Base-by-base conservation (phyloP, 495 filamentous ascomycete species). In the Aspergillus sclerotiicarbonarius region DNA sequence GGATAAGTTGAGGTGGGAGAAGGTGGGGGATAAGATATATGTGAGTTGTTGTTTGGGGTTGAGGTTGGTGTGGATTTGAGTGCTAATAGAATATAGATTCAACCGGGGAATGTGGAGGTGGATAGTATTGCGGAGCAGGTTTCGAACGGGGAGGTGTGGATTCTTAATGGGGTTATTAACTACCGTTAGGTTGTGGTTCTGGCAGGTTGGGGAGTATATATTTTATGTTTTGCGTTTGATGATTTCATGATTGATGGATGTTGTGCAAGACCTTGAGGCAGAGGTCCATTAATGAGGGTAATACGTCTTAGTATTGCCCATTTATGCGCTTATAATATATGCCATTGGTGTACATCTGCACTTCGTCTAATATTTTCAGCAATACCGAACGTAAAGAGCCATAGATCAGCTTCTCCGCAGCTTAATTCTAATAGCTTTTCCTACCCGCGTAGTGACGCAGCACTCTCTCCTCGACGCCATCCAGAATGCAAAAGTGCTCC, bases 401-500 rank as follows among this genome's bases (percentile, higher is more conserved):
- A 49, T 13, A 29, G 31, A 13, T 15, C 12, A 6, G 12, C 10
- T 39, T n/a, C 16, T n/a, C 15, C 12, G 18, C n/a, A 39, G 6
- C 18, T 0, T n/a, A 32, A 20, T 18, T 21, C 18, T 32, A 25
- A 39, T 53, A 39, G 39, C 49, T 53, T 31, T 50, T 19, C 6
- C 21, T 37, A 21, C 25, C 47, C 21, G 49, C 69, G 62, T 72
- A 70, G 54, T 78, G 78, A 18, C 66, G 71, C 67, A 98, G 73
- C 55, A 98, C 73, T 66, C 94, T 82, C 62, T 91, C 82, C 74
- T 97, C 91, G 56, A 98, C 85, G 12, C 87, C 89, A 59, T 94
- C 85, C 52, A 98, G 74, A 43, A 96, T 89, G 64, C 88, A 96
- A 64, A 91, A 88, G 69, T 97, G 92, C 70, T 96, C 92, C 64